Base-by-base conservation (phyloP, 2,329 filamentous ascomycete genomes). In the Fusarium metavorans region DNA sequence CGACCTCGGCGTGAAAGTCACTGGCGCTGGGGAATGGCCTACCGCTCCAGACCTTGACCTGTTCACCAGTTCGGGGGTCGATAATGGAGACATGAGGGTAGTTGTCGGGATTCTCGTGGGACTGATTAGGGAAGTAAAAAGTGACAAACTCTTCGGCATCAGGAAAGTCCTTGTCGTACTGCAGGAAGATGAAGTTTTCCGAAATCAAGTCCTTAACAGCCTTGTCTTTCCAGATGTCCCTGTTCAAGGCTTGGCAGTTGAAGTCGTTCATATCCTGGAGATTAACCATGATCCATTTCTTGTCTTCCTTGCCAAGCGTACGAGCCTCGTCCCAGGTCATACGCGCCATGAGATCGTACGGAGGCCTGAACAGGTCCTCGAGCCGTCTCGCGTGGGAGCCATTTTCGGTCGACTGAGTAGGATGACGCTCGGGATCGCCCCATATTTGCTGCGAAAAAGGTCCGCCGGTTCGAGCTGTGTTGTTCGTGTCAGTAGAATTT, bases 21-120 rank as follows among this genome's bases (percentile, higher is more conserved):
- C 89, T 82, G 0, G 95, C 85, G 43, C 88, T 89, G 1, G 95
- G 92, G 64, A 95, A 94, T 2, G 95, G 94, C 10, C 90, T 88
- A 2, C 96, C 95, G 16, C 94, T 95, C 96, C 97, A 98, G 2
- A 95, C 90, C 85, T 99, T 99, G 82, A 99, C 94, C 83, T 98
- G 95, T 84, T 99, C 97, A 70, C 97, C 97, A 1, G 97, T 99
- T 69, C 97, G 90, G 2, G 97, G 97, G 78, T 99, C 97, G 71
- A 99, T 91, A 72, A 99, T 98, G 52, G 95, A 95, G 67, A 98
- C 97, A 81, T 99, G 95, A 7, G 97, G 97, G 81, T 97, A 99
- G 77, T 95, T 95, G 79, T 96, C 93, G n/a, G 92, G 89, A 79
- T 93, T 93, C 78, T 97, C 95, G 76, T 93, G 91, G 50, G 87